Base-by-base conservation (phyloP, 805 yeast genomes). In the Candida alai region DNA sequence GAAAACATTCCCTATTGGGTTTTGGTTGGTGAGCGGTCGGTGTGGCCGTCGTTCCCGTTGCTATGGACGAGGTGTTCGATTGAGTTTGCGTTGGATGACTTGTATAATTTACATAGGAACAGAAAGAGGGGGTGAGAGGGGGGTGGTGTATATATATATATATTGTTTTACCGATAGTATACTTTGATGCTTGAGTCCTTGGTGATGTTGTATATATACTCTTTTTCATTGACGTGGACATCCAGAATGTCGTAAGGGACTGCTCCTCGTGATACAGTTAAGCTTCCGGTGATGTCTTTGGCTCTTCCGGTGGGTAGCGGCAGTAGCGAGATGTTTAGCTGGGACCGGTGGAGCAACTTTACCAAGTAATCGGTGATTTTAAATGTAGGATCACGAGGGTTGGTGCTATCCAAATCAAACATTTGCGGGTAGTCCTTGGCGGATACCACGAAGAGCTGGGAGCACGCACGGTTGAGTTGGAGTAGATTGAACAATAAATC, bases 1-100 rank as follows among this genome's bases (percentile, higher is more conserved):
- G 82, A 77, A 38, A 88, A 86, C 54, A 81, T 88, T 15, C 83
- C 87, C 4, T 86, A 87, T 52, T 90, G 97, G 95, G 78, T 88
- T 10, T 64, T 74, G 34, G 86, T 89, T 20, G 98, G 98, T 4
- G 97, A 90, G 56, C 68, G 83, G 43, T 83, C 95, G 28, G 87
- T 88, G 2, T 93, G 97, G 97, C 95, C 96, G 1, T 74, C 86
- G 33, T 68, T 86, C 41, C 86, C 96, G 0, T 64, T 88, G 23
- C 66, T 93, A 19, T 80, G 88, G 78, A 83, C 95, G 1, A 67
- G 98, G 30, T 85, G 96, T 49, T 78, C 89, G 1, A 83, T 90
- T 35, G 98, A 90, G 64, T 86, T 83, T 59, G 83, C 88, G 17
- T 65, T 90, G 36, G 96, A 89, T 54, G 86, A 82, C 54, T 73